Conservation (phyloP, 768 basidiomycete species). For the Tricholoma hemisulphureum region DNA sequence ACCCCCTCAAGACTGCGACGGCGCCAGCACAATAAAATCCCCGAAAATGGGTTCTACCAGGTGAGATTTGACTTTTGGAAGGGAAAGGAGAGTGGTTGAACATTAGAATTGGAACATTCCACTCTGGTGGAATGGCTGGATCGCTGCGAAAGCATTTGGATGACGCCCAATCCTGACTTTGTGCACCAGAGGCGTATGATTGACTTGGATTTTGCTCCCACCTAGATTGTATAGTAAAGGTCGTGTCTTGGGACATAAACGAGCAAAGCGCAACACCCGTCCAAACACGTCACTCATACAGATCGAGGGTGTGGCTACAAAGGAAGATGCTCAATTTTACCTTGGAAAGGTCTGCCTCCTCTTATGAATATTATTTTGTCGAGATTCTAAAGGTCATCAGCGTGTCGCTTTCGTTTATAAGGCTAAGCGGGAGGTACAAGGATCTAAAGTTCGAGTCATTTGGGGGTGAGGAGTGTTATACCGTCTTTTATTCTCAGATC, state of each 20-base stretch:
- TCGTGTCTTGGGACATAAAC: slow-evolving; percentile 97
- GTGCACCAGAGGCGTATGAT: background rate
- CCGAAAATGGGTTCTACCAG: slow-evolving; percentile 79
- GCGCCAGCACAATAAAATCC: slow-evolving; percentile 47
- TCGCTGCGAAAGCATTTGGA: slow-evolving; percentile 28
- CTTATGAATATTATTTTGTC: background rate
- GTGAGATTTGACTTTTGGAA: slow-evolving; percentile 44
- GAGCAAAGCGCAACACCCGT: slow-evolving; percentile 93
- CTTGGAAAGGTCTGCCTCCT: slow-evolving; percentile 82
- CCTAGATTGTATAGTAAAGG: slow-evolving; percentile 94
- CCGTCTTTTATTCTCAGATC: background rate
- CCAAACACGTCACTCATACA: slow-evolving; percentile 96
- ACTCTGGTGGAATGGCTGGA: slow-evolving; percentile 42
- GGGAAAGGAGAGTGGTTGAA: slow-evolving; percentile 16
- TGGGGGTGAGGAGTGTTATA: slow-evolving; percentile 73
- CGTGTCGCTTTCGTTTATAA: slow-evolving; percentile 98
- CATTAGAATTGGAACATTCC: slow-evolving; percentile 10
- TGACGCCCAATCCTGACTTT: slow-evolving; percentile 13
- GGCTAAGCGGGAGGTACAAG: slow-evolving; percentile 91
- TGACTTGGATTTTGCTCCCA: background rate
- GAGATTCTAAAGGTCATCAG: slow-evolving; percentile 37
- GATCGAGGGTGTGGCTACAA: slow-evolving; percentile 92
- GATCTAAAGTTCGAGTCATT: slow-evolving; percentile 95
- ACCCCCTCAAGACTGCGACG: slow-evolving; percentile 44
- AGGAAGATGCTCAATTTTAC: slow-evolving; percentile 97